These are phyloP conservation scores for Oldenlandia corymbosa DNA, from an alignment of 257 asterid species.

Conservation along the genomic window DNA sequence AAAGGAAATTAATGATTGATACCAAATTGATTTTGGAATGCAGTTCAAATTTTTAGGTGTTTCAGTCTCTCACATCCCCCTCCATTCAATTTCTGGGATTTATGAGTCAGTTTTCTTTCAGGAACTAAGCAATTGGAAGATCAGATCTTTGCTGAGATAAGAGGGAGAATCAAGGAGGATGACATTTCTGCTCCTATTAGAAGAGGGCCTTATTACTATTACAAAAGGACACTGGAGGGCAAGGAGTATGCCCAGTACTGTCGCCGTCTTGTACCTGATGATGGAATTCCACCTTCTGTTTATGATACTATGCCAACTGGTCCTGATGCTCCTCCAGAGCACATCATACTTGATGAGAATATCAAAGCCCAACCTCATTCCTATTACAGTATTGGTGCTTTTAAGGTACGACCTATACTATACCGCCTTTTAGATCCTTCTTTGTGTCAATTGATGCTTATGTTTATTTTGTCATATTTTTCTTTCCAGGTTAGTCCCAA, in stretches of 20 bases:
- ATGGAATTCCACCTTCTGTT: constrained; percentile 42
- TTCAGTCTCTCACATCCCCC: not conserved
- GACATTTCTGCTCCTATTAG: constrained; percentile 73
- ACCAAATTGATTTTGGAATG: not conserved
- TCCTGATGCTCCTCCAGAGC: constrained; percentile 85
- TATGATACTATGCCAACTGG: constrained; percentile 77
- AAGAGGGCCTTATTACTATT: constrained; percentile 71
- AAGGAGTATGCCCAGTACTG: constrained; percentile 78
- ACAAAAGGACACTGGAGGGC: constrained; percentile 76
- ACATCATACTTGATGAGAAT: constrained; percentile 82
- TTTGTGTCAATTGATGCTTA: not conserved
- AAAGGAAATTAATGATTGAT: not conserved
- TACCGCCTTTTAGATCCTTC: not conserved
- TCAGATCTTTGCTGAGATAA: constrained; percentile 66
- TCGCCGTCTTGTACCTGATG: constrained; percentile 57
- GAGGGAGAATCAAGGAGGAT: constrained; percentile 85
- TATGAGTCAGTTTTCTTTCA: constrained; percentile 22
- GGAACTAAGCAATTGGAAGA: constrained; percentile 75
- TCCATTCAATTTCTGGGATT: not conserved
- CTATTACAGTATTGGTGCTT: constrained; percentile 62
- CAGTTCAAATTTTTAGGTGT: not conserved
- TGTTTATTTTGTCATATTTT: constrained; percentile 8
- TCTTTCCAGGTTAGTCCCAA: constrained; percentile 72
- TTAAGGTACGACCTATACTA: constrained; percentile 45
- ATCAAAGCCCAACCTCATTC: constrained; percentile 58